These are phyloP conservation scores for Lanmaoa pseudosensibilis DNA, from an alignment of 768 basidiomycete genomes.

Conservation along the genomic window DNA sequence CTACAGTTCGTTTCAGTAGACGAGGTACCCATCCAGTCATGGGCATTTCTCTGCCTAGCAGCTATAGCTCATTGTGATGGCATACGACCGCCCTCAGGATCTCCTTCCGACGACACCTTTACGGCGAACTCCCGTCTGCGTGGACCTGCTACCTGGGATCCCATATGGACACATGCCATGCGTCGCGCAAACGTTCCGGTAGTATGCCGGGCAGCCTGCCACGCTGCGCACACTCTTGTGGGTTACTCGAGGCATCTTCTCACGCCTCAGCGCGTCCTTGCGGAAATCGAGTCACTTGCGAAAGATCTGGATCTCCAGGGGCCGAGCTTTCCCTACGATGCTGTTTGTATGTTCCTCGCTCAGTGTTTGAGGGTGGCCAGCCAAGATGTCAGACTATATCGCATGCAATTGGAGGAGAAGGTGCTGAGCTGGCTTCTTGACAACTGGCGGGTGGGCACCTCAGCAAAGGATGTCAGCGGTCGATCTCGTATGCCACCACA, in stretches of 20 bases:
- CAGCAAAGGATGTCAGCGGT: conserved; percentile 37
- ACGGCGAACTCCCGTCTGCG: conserved; percentile 2
- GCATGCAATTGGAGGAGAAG: conserved; percentile 85
- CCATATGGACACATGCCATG: conserved; percentile 80
- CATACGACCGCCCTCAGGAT: conserved; percentile 1
- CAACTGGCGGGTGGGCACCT: conserved; percentile 56
- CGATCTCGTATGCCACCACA: conserved; percentile 50
- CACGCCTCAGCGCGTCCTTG: conserved; percentile 55
- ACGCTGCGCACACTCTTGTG: conserved; percentile 60
- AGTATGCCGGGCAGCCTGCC: conserved; percentile 79
- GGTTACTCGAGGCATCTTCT: conserved; percentile 43
- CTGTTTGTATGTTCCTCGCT: conserved; percentile 82
- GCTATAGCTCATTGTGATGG: conserved; percentile 60
- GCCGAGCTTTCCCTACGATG: conserved; percentile 81
- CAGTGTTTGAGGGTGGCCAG: conserved; percentile 68
- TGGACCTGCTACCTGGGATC: conserved; percentile 60
- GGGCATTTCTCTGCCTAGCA: conserved; percentile 81
- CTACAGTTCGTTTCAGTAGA: conserved; percentile 62
- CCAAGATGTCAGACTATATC: conserved; percentile 80
- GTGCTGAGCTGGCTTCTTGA: conserved; percentile 79
- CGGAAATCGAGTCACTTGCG: conserved; percentile 75
- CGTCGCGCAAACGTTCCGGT: conserved; percentile 67
- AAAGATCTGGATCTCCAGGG: conserved; percentile 91
- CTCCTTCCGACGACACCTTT: neutral
- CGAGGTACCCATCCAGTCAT: conserved; percentile 69